Conservation (phyloP, 345 rosid genomes). For the Turnera subulata region DNA sequence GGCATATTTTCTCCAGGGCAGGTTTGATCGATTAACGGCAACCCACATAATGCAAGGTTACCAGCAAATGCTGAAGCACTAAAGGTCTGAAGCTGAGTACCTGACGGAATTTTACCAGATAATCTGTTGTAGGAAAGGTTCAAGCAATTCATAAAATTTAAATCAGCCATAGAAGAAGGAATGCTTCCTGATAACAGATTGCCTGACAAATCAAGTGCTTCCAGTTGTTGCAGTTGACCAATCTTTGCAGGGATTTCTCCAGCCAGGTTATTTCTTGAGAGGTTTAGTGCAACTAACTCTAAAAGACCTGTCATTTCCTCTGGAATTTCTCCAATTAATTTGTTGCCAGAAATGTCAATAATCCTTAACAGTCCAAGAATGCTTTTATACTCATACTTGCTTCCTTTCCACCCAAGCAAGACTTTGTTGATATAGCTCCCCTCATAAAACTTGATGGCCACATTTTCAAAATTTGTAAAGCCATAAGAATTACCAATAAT, state of each 20-base stretch:
- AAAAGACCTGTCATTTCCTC: slow-evolving; percentile 6
- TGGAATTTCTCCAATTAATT: slow-evolving; percentile 15
- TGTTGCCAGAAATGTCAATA: slow-evolving; percentile 15
- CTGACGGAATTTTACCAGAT: slow-evolving; percentile 19
- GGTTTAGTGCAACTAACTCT: slow-evolving; percentile 7
- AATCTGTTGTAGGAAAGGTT: slow-evolving; percentile 14
- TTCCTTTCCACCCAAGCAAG: slow-evolving; percentile 11
- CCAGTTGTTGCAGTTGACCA: slow-evolving; percentile 5
- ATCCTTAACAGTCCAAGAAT: slow-evolving; percentile 10
- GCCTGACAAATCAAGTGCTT: slow-evolving; percentile 15
- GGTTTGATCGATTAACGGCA: not conserved
- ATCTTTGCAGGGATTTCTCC: slow-evolving; percentile 13
- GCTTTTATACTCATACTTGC: not conserved
- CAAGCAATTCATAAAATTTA: slow-evolving; percentile 8
- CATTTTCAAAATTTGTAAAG: not conserved
- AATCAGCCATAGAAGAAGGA: slow-evolving; percentile 4
- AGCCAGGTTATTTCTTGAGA: slow-evolving; percentile 13
- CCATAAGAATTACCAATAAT: too few species aligned
- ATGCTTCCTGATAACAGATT: slow-evolving; percentile 10
- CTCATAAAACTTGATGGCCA: not conserved
- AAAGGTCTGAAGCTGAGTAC: slow-evolving; percentile 15
- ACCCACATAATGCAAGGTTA: slow-evolving; percentile 7
- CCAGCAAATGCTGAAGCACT: slow-evolving; percentile 4
- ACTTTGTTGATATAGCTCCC: slow-evolving; percentile 2
- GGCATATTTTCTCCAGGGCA: not conserved